Percentiles rank a stretch among this genome's conserved stretches.
These are phyloP conservation scores for Telopea speciosissima DNA, from an alignment of 177 flowering plant species.

Conservation along the genomic window DNA sequence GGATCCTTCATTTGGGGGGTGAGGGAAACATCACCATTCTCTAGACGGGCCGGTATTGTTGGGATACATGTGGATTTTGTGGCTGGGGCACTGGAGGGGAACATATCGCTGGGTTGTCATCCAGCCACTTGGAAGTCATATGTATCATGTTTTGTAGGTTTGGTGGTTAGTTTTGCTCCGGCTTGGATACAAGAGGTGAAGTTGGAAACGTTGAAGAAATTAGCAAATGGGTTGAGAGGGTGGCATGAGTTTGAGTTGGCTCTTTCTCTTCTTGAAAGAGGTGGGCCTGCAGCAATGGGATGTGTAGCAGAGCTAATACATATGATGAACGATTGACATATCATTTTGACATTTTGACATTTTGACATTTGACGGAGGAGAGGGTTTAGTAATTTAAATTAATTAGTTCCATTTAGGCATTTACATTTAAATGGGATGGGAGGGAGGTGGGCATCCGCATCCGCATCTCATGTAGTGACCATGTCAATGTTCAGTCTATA, in stretches of 20 bases:
- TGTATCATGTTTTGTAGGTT: constrained; percentile 61
- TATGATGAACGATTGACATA: constrained; percentile 14
- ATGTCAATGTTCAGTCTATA: too few species aligned
- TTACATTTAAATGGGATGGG: too few species aligned
- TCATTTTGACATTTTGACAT: too few species aligned
- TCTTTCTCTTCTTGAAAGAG: constrained; percentile 64
- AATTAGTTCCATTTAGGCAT: too few species aligned
- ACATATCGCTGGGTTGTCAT: constrained; percentile 65
- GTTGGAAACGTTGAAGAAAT: constrained; percentile 43
- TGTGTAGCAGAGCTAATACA: constrained; percentile 49
- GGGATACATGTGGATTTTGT: constrained; percentile 65
- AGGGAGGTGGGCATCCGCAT: too few species aligned
- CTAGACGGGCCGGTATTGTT: constrained; percentile 35
- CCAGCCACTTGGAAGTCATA: constrained; percentile 77
- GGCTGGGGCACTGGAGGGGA: constrained; percentile 67
- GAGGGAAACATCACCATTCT: constrained; percentile 19
- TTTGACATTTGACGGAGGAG: too few species aligned
- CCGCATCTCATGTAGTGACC: too few species aligned
- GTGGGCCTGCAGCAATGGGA: constrained; percentile 60
- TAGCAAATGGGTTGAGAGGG: constrained; percentile 64
- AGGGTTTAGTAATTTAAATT: too few species aligned
- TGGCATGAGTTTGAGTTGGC: constrained; percentile 83
- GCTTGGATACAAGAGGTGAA: constrained; percentile 64
- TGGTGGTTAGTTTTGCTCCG: constrained; percentile 59
- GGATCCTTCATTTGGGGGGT: constrained; percentile 69